Evolutionary conservation across 345 rosid species (phyloP), one percentile per base, ranked within the genome.

Genomic region (Rhodamnia rubescens): DNA sequence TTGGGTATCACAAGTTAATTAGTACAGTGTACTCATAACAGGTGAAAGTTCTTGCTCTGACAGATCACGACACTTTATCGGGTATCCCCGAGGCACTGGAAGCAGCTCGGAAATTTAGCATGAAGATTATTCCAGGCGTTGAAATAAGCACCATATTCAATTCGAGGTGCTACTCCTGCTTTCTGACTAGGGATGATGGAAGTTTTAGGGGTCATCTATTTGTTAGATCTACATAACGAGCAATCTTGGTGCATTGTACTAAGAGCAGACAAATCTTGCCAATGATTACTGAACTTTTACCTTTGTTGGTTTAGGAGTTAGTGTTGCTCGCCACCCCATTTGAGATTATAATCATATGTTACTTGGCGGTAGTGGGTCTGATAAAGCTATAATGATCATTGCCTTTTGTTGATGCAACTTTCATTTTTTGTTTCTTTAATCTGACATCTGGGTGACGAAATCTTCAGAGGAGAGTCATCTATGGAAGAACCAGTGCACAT

Each of bases 1-100:
- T 53, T 82, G 40, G 42, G 32, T 83, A 44, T 18, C 69, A 29
- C 78, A 29, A 80, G 89, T 90, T 90, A 82, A 91, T 89, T 84
- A 50, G 84, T 84, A 11, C 84, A 84, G 61, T 90, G 85, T 91
- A 88, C 88, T 90, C 84, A 90, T 92, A 88, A 84, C 96, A 97
- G 99, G 99, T 97, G 87, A 95, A 97, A 90, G 99, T 95, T 88
- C 96, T 97, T 87, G 91, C 98, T 90, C 91, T 97, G 85, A 97
- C 99, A 22, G 99, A 97, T 91, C 99, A 97, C 84, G 99, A 95
- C 87, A 97, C 98, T 1, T 87, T 97, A 93, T 88, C 93, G 86
- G 99, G 98, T 58, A 86, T 97, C 29, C 98, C 98, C 1, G 98
- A 97, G 88, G 99, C 99, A 83, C 75, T 93, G 22, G 99, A 97